Evolutionary conservation across 495 filamentous ascomycete species (phyloP), one percentile per base, ranked within the genome.

Genomic region (Daldinia grandis): DNA sequence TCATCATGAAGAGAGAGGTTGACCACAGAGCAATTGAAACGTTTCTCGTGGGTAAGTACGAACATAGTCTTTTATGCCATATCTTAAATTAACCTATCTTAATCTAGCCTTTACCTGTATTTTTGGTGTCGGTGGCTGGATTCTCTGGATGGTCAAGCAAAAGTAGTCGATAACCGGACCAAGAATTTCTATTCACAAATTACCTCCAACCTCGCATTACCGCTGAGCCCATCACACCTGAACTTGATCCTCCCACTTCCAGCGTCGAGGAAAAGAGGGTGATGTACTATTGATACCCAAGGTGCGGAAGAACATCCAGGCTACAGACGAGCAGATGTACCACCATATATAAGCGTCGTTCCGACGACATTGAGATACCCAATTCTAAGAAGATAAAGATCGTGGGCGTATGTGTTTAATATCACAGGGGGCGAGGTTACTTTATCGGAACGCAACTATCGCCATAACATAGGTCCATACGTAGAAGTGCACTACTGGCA

Each of bases 81-180:
- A 59, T 33, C 8, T 35, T 28, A 9, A 19, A 47, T 53, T 69
- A 27, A 69, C 44, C 10, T 58, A 8, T 31, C 24, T 33, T 49
- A n/a, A 33, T 38, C 1, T 17, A 74, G 71, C 37, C 3, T 47
- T 67, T 15, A 74, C 71, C 3, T 74, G 71, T 28, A 74, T 74
- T 27, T 74, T 74, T 59, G 71, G 71, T 19, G 51, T 74, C 58
- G 71, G 71, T 7, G 71, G 71, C 24, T 74, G 71, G 71, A 74
- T 74, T 40, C 65, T 58, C 30, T 74, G 71, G 71, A 74, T 74
- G 71, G 62, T 70, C 4, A 70, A 47, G 15, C 71, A 74, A 21
- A 74, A 74, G 54, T 74, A 74, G 67, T 49, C 17, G 10, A 35
- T 35, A 57, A 68, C 19, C 31, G 17, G 25, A 33, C 17, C 42